Base-by-base conservation (phyloP, 1,139 yeast genomes). In the Pichia sp. region DNA sequence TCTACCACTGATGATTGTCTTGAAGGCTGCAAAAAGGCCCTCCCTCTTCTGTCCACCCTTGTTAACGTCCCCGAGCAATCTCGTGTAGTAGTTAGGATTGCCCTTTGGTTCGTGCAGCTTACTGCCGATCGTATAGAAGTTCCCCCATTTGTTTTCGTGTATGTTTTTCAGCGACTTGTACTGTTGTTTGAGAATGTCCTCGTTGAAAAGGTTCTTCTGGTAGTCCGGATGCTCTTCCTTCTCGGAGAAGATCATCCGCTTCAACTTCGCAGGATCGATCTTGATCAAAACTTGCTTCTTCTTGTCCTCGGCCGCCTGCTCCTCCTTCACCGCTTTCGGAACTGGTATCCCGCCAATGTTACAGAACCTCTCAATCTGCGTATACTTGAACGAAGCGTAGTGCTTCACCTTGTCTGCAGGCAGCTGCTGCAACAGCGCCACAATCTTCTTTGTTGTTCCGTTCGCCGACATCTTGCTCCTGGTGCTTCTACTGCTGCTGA, bases 71-170 rank as follows among this genome's bases (percentile, higher is more conserved):
- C 78, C 75, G 71, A 86, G 65, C 54, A 90, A 75, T 64, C 95
- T 78, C 45, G 76, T 78, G 66, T 90, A 90, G 67, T 90, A 90
- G 50, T 78, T 72, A 2, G 96, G 92, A 68, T 90, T 88, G 1
- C 97, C 96, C 66, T 85, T 84, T 34, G 97, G 97, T 62, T 72
- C 76, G 64, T 81, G 72, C 59, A 90, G 71, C 68, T 86, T 85
- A 52, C 83, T 86, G 57, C 84, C 85, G 42, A 84, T 76, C 59
- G 78, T 74, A 67, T 86, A 87, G 65, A 82, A 81, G 58, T 80
- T 79, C 65, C 75, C 77, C 72, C 84, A 85, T 66, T 83, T 84
- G 67, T 84, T 84, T 60, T 76, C 78, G 54, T 78, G 78, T 60
- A 87, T 71, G 62, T 79, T 81, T 53, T 84, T 75, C 57, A 86